Evolutionary conservation across 257 asterid genomes (phyloP).

Genomic region (Oldenlandia corymbosa): DNA sequence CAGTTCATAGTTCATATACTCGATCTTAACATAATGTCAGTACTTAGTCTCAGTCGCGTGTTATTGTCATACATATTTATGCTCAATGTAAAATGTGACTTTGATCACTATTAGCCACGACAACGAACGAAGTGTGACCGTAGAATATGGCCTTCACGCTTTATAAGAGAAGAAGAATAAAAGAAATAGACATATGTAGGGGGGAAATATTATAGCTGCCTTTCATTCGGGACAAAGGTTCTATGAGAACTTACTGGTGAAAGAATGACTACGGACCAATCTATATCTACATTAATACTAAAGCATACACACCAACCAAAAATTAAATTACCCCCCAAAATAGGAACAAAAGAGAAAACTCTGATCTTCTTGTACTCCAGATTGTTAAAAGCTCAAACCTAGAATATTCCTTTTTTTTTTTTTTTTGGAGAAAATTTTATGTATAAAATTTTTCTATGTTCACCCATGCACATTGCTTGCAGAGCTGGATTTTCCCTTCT

Average conservation of each 20-base stretch:
- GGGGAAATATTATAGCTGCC: no score
- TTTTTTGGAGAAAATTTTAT: not conserved
- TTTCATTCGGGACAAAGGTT: no score
- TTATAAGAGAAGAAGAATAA: no score
- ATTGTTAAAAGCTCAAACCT: constrained; percentile 11
- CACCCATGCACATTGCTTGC: not conserved
- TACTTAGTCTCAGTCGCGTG: no score
- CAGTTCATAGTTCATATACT: no score
- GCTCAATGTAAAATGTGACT: no score
- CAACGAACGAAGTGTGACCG: no score
- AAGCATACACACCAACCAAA: not conserved
- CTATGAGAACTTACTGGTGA: not conserved
- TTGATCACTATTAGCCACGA: no score
- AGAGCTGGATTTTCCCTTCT: not conserved
- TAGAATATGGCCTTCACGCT: no score
- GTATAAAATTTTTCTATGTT: not conserved
- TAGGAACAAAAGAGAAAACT: not conserved
- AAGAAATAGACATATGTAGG: no score
- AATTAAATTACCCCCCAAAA: not conserved
- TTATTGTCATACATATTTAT: no score
- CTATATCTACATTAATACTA: not conserved
- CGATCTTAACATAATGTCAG: no score
- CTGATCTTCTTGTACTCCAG: constrained; percentile 2
- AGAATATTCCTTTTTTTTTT: not conserved
- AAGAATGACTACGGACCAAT: constrained; percentile 11